Evolutionary conservation across 768 basidiomycete species (phyloP), one percentile per base, ranked within the genome.

Genomic region (Mycena metata): DNA sequence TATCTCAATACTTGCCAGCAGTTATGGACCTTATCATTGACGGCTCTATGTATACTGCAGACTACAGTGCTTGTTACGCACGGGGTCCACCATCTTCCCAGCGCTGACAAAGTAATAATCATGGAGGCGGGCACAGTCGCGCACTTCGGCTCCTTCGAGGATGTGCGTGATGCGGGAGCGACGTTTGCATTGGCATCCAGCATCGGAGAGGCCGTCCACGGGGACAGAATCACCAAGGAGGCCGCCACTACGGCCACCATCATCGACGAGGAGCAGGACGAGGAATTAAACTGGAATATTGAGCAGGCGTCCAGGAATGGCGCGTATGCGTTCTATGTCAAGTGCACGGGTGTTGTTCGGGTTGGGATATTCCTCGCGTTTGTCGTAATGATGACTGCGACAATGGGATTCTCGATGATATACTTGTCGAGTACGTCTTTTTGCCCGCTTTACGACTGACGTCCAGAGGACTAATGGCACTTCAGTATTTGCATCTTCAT

Each of bases 51-150:
- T 19, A 0, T 36, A 36, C 36, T 36, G 12, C 4, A 69, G 67
- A 69, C 67, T 11, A 69, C 67, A 43, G 58, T 69, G 11, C 67
- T 69, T 30, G 62, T 69, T 6, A 69, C 67, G 12, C 67, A 69
- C 58, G 68, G 68, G 4, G 35, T 69, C 7, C 68, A 69, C 21
- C 68, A 69, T 35, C 62, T 69, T 8, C 46, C 68, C 42, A 59
- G 57, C 43, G 68, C 68, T 5, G 68, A 64, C 57, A 69, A 69
- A 26, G 68, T 69, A 15, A 46, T 69, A 12, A 15, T 68, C 33
- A 63, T 68, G 67, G 61, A 62, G 17, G 49, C 42, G 6, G 67
- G 67, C 2, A 63, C n/a, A 7, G 63, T 68, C 35, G 43, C 49
- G 6, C 60, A 63, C 56, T 68, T 69, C 33, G 68, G 68, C 50